A percentile compares a stretch with the other conserved stretches of the same genome.
These are phyloP conservation scores for Aspergillus felis DNA, from an alignment of 2,329 filamentous ascomycete species.

Conservation along the genomic window DNA sequence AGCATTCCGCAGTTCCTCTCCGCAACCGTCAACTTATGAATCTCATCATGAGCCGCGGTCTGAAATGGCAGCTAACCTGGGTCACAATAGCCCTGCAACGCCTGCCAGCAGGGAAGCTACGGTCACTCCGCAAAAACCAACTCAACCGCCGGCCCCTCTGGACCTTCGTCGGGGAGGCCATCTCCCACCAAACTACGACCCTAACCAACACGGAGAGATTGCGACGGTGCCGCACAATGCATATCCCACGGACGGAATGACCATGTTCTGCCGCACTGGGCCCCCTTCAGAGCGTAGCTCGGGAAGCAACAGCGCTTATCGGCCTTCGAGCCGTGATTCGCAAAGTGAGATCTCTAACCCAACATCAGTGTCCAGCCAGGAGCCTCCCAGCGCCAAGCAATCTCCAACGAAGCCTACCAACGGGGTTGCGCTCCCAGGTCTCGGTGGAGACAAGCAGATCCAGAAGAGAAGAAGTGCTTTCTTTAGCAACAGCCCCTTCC, in stretches of 20 bases:
- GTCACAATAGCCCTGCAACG: constrained; percentile 50
- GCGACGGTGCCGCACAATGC: constrained; percentile 80
- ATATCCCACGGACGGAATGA: constrained; percentile 94
- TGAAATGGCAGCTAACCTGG: constrained; percentile 65
- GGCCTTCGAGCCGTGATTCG: constrained; percentile 80
- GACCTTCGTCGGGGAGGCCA: constrained; percentile 39
- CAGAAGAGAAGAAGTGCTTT: constrained; percentile 75
- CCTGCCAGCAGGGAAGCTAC: constrained; percentile 50
- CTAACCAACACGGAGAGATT: constrained; percentile 62
- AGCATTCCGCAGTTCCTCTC: constrained; percentile 90
- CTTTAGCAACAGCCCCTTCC: constrained; percentile 90
- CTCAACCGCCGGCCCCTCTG: constrained; percentile 34
- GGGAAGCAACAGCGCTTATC: constrained; percentile 58
- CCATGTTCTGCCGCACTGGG: constrained; percentile 84
- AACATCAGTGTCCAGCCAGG: constrained; percentile 82
- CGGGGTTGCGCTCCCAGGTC: constrained; percentile 39
- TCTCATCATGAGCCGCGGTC: constrained; percentile 86
- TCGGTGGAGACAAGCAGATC: constrained; percentile 62
- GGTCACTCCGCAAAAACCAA: constrained; percentile 50
- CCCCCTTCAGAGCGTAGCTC: constrained; percentile 67
- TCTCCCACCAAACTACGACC: constrained; percentile 45
- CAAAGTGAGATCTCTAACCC: constrained; percentile 88
- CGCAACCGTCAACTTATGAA: constrained; percentile 87
- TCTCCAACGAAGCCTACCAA: constrained; percentile 65
- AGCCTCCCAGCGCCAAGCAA: constrained; percentile 67